phyloP scores from a whole-genome alignment of 2,329 filamentous ascomycete species.

The Epichloe sp. region DNA sequence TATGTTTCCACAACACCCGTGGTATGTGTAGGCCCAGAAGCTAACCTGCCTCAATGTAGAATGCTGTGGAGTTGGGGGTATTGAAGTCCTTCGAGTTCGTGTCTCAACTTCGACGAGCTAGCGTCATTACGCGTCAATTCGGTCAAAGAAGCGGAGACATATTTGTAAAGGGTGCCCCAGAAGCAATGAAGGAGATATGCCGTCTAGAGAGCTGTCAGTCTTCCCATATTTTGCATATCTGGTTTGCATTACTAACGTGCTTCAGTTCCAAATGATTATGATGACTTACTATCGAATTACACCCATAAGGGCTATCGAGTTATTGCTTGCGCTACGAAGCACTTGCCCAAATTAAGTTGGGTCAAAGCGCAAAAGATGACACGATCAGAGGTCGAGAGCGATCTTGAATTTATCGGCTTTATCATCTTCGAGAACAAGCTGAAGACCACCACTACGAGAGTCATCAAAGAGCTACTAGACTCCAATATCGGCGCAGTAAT shows the following conservation, averaged over 20 bases:
- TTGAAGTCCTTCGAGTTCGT: slow-evolving; percentile 90
- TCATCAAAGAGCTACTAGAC: slow-evolving; percentile 67
- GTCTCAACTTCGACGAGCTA: slow-evolving; percentile 80
- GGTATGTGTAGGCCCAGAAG: slow-evolving; percentile 9
- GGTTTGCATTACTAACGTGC: slow-evolving; percentile 6
- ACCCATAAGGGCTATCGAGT: slow-evolving; percentile 94
- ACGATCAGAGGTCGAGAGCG: slow-evolving; percentile 68
- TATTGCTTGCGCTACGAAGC: slow-evolving; percentile 86
- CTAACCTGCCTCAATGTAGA: slow-evolving; percentile 16
- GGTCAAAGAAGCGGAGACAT: slow-evolving; percentile 73
- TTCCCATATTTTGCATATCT: background rate
- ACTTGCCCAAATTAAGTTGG: slow-evolving; percentile 80
- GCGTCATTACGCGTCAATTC: slow-evolving; percentile 82
- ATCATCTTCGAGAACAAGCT: slow-evolving; percentile 99
- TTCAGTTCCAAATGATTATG: slow-evolving; percentile 70
- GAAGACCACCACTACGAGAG: slow-evolving; percentile 70
- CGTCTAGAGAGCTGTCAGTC: slow-evolving; percentile 60
- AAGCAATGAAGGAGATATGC: slow-evolving; percentile 93
- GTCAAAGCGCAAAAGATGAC: slow-evolving; percentile 91
- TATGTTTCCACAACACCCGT: slow-evolving; percentile 8
- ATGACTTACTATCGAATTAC: slow-evolving; percentile 78
- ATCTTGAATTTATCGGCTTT: slow-evolving; percentile 82
- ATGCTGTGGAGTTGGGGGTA: slow-evolving; percentile 72
- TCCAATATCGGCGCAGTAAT: slow-evolving; percentile 85
- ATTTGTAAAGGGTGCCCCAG: slow-evolving; percentile 92